Conservation (phyloP, 1,139 yeast genomes). For the Diutina scorzettiae region DNA sequence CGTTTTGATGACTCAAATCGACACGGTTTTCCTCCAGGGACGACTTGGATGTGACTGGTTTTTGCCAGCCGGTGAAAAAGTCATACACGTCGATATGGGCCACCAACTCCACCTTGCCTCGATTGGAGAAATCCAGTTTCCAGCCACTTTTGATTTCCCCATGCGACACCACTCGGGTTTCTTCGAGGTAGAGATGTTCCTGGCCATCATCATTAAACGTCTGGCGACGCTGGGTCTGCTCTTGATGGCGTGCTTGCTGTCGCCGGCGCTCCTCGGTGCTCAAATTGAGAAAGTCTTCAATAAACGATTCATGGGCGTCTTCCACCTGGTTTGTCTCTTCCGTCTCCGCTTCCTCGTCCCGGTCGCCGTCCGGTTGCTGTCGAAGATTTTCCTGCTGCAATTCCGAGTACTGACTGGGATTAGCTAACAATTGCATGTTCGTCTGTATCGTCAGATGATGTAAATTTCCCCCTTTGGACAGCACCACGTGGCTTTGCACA, state of each 20-base stretch:
- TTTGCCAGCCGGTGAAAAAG: conserved; percentile 42
- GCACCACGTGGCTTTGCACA: conserved; percentile 9
- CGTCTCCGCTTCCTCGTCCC: conserved; percentile 8
- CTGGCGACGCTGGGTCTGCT: background rate
- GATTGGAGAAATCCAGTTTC: conserved; percentile 78
- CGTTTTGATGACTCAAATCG: conserved; percentile 17
- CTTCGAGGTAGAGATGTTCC: conserved; percentile 49
- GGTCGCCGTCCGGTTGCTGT: conserved; percentile 4
- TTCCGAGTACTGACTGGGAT: conserved; percentile 7
- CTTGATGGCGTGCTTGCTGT: background rate
- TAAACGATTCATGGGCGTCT: conserved; percentile 11
- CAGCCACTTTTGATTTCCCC: conserved; percentile 86
- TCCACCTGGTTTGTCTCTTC: conserved; percentile 9
- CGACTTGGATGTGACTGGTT: conserved; percentile 12
- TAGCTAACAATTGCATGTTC: conserved; percentile 13
- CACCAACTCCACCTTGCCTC: conserved; percentile 66
- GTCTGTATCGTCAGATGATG: conserved; percentile 34
- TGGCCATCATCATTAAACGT: conserved; percentile 7
- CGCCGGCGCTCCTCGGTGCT: background rate
- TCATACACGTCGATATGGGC: conserved; percentile 52
- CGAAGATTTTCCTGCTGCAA: background rate
- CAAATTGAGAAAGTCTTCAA: conserved; percentile 19
- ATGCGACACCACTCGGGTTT: conserved; percentile 54
- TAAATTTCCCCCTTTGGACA: conserved; percentile 8
- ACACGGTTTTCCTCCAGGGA: conserved; percentile 18